These are phyloP conservation scores for Starmerella floricola DNA, from an alignment of 805 yeast species.

Conservation along the genomic window DNA sequence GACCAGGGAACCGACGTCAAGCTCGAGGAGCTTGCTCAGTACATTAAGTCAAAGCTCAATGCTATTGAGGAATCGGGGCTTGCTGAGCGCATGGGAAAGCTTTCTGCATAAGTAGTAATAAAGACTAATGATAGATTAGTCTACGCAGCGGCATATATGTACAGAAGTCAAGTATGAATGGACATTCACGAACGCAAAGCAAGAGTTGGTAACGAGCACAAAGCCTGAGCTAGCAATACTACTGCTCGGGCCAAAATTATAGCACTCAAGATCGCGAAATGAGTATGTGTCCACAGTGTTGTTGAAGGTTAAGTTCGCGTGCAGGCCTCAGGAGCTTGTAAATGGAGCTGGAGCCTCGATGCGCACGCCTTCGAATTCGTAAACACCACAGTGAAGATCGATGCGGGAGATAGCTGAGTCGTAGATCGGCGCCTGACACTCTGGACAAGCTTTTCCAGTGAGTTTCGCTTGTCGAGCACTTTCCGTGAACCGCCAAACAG, in stretches of 20 bases:
- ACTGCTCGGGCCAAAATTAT: no score
- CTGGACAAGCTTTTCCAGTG: conserved; percentile 19
- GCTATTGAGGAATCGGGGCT: conserved; percentile 4
- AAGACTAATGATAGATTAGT: not conserved
- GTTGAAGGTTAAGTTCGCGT: no score
- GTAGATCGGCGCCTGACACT: conserved; percentile 20
- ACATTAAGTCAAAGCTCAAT: conserved; percentile 40
- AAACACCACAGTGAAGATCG: conserved; percentile 21
- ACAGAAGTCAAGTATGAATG: no score
- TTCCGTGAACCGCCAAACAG: conserved; percentile 6
- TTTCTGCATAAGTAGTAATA: conserved; percentile 1
- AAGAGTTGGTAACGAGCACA: no score
- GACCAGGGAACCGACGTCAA: conserved; percentile 76
- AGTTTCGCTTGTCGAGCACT: conserved; percentile 10
- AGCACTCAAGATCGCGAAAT: no score
- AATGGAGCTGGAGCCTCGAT: conserved; percentile 6
- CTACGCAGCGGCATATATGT: no score
- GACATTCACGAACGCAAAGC: no score
- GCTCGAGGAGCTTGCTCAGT: conserved; percentile 45
- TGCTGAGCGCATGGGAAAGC: not conserved
- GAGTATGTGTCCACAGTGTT: no score
- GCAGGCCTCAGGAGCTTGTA: no score
- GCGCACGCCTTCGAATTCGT: conserved; percentile 11
- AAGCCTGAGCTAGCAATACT: no score
- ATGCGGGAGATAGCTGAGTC: conserved; percentile 4